Base-by-base conservation (phyloP, 2,329 filamentous ascomycete genomes). In the Penicillium sclerotigenum region DNA sequence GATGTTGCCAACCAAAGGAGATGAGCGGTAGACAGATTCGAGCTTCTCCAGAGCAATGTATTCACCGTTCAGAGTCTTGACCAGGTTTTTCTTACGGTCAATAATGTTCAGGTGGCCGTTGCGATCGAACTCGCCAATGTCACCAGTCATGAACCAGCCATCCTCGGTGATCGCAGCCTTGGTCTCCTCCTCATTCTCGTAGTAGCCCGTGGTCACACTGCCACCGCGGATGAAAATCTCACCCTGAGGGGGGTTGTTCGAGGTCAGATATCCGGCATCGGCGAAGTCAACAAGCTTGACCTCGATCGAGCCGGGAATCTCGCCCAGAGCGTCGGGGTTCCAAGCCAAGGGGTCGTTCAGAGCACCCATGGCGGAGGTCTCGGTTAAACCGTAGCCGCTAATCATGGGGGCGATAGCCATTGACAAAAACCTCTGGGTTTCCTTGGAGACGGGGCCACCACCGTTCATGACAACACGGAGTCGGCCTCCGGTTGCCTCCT, bases 41-140 rank as follows among this genome's bases (percentile, higher is more conserved):
- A 97, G 86, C 80, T 92, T 97, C 80, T 97, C 93, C 4, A 99
- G 83, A 22, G 93, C 94, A 73, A 97, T 95, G 76, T 97, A 97
- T 80, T 97, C 93, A 65, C 93, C 93, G 58, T 92, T 91, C 62
- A 90, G 84, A 61, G 94, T 92, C 86, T 97, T 97, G 75, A 97
- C 90, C 54, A 97, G 80, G 77, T 97, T 97, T 87, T 97, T 97
- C 85, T 96, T 92, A 65, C 93, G 90, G 75, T 97, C 93, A 70
- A 97, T 92, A 72, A 97, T 87, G 65, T 82, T 84, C 63, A 97
- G 77, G 72, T 96, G 89, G 41, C 93, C 93, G 59, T 87, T 81
- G 42, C 79, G 71, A 73, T 93, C 87, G 68, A 93, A 94, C 72
- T 97, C 90, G 67, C 93, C 93, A 72, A 97, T 94, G 69, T 97